Base-by-base conservation (phyloP, 306 rosid species). In the Cotoneaster glaucophyllus region DNA sequence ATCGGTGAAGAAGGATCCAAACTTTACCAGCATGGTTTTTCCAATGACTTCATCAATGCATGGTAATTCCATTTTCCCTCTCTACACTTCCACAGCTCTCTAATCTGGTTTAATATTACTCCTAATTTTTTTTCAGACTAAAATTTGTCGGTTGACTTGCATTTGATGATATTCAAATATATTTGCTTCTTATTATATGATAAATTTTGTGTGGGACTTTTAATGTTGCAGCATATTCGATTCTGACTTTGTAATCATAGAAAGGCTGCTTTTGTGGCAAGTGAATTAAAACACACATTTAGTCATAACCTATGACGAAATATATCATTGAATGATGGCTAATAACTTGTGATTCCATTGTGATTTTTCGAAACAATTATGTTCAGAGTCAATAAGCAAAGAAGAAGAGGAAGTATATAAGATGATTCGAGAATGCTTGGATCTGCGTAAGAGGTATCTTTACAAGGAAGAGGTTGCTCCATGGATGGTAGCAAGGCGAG, bases 391-490 rank as follows among this genome's bases (percentile, higher is more conserved):
- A 63, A 70, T 31, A 25, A 81, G 26, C 82, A 73, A 63, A 70
- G 87, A 84, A 64, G 87, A 84, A 26, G 83, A 84, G 53, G 85
- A 81, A 65, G 87, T 81, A 39, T 66, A 66, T 10, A 74, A 78
- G 67, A 80, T 81, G 80, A 67, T 84, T 70, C 52, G 76, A 24
- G 87, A 84, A 58, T 81, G 87, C 74, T 66, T 84, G 79, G 85
- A 78, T 78, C 43, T 84, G 65, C 87, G 87, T 64, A 73, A 84
- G 58, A 70, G 34, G 19, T 84, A 84, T 28, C 67, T 84, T 32
- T 84, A 73, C 64, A 57, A 73, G 12, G 87, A 80, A 78, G 43
- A 69, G 50, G 80, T 81, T 74, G 73, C 63, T 74, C 81, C 87
- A 39, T 81, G 83, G 79, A 78, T 31, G 78, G 82, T 34, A 48